A percentile compares a stretch with the other conserved stretches of the same genome.
Evolutionary conservation across 1,284 basidiomycete species (phyloP).

Genomic region (Cryptococcus sp.): DNA sequence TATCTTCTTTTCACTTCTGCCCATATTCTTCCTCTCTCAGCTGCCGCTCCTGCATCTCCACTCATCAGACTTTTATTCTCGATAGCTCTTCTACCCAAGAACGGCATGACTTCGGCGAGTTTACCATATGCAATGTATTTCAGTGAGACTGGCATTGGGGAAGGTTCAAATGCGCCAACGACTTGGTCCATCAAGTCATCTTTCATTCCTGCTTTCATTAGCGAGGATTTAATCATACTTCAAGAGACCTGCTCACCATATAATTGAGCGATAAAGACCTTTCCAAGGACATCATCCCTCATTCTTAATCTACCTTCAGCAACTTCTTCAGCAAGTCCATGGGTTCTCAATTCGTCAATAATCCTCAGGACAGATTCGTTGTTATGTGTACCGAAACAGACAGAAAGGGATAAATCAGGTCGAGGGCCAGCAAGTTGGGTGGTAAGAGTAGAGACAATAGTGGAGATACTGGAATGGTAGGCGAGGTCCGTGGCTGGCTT

Average conservation of each 20-base stretch:
- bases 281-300: conserved; percentile 58
- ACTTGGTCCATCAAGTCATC: conserved; percentile 72
- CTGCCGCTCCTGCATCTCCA: conserved; percentile 55
- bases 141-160: conserved; percentile 62
- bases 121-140: conserved; percentile 82
- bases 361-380: conserved; percentile 61
- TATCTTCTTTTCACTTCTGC: conserved; percentile 3
- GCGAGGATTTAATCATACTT: not conserved
- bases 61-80: conserved; percentile 69
- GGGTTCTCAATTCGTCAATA: conserved; percentile 57
- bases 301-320: conserved; percentile 33
- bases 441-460: conserved; percentile 61
- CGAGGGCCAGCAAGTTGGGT: conserved; percentile 48
- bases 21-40: conserved; percentile 1
- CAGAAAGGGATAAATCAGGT: conserved; percentile 55
- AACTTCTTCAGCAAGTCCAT: conserved; percentile 54
- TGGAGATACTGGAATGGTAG: conserved; percentile 65
- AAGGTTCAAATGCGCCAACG: conserved; percentile 55
- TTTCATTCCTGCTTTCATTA: conserved; percentile 62
- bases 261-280: conserved; percentile 73
- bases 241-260: conserved; percentile 57
- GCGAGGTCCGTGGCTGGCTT: conserved; percentile 69
- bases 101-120: conserved; percentile 71
- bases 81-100: conserved; percentile 67
- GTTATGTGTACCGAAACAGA: conserved; percentile 86